A percentile compares a stretch with the other conserved stretches of the same genome.
Evolutionary conservation across 2,329 filamentous ascomycete species (phyloP).

Genomic region (Clonostachys sp.): DNA sequence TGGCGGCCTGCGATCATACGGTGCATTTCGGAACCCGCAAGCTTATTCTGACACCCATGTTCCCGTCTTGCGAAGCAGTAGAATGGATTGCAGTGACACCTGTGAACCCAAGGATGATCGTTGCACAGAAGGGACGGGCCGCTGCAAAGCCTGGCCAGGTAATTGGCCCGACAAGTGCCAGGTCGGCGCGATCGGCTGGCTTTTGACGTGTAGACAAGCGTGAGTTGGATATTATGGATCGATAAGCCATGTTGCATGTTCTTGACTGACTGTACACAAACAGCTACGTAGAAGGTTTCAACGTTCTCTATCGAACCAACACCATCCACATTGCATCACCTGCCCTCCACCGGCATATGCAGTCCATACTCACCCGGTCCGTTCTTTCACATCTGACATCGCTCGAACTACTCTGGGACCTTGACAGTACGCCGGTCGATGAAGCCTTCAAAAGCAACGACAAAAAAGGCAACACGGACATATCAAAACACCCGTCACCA

Average conservation of each 20-base stretch:
- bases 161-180: slow-evolving; percentile 1
- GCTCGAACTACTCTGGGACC: too few species aligned
- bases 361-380: too few species aligned
- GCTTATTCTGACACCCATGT: background rate
- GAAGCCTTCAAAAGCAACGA: too few species aligned
- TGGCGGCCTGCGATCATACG: too few species aligned
- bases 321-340: slow-evolving; percentile 2
- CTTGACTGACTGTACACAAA: background rate
- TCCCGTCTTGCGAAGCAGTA: background rate
- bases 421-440: too few species aligned
- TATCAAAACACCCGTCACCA: too few species aligned
- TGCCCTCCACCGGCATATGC: too few species aligned
- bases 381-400: too few species aligned
- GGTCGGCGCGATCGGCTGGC: slow-evolving; percentile 5
- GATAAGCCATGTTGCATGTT: background rate
- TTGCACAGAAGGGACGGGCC: background rate
- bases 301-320: slow-evolving; percentile 7
- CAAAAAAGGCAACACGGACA: too few species aligned
- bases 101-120: background rate
- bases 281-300: slow-evolving; percentile 6
- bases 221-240: background rate
- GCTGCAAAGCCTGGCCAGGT: background rate
- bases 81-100: too few species aligned
- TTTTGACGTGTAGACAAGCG: slow-evolving; percentile 3
- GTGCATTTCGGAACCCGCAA: background rate